Conservation (phyloP, 495 filamentous ascomycete species). For the Penicillium coprophilum region DNA sequence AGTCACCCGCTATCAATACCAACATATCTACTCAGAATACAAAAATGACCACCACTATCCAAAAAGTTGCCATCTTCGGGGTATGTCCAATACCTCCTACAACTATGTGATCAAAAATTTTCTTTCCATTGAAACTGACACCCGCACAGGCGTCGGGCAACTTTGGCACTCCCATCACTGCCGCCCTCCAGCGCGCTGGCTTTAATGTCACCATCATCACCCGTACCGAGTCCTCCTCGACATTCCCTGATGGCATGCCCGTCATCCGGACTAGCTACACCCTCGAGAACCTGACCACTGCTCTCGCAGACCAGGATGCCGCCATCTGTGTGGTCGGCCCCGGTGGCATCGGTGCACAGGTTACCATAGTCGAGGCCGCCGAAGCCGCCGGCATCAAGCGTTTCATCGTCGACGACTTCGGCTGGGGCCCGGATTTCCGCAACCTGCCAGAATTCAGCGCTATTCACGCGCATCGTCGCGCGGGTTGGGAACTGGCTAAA, state of each 20-base stretch:
- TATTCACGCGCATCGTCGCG: slow-evolving; percentile 8
- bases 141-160: slow-evolving; percentile 11
- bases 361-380: slow-evolving; percentile 55
- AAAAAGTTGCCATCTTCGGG: background rate
- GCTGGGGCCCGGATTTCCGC: slow-evolving; percentile 16
- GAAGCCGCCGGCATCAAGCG: slow-evolving; percentile 57
- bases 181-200: slow-evolving; percentile 28
- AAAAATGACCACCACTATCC: background rate
- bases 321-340: slow-evolving; percentile 53
- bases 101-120: background rate
- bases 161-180: slow-evolving; percentile 27
- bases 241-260: slow-evolving; percentile 17
- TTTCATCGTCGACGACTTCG: slow-evolving; percentile 40
- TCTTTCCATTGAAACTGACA: background rate
- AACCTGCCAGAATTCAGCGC: slow-evolving; percentile 12
- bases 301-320: slow-evolving; percentile 55
- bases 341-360: slow-evolving; percentile 37
- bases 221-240: slow-evolving; percentile 29
- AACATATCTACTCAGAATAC: background rate
- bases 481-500: slow-evolving; percentile 2
- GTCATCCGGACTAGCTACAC: slow-evolving; percentile 11
- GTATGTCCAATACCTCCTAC: background rate
- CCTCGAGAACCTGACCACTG: slow-evolving; percentile 26
- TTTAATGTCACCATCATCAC: slow-evolving; percentile 38
- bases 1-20: background rate